These are phyloP conservation scores for Apostasia ramifera DNA, from an alignment of 106 monocot species.

Conservation along the genomic window DNA sequence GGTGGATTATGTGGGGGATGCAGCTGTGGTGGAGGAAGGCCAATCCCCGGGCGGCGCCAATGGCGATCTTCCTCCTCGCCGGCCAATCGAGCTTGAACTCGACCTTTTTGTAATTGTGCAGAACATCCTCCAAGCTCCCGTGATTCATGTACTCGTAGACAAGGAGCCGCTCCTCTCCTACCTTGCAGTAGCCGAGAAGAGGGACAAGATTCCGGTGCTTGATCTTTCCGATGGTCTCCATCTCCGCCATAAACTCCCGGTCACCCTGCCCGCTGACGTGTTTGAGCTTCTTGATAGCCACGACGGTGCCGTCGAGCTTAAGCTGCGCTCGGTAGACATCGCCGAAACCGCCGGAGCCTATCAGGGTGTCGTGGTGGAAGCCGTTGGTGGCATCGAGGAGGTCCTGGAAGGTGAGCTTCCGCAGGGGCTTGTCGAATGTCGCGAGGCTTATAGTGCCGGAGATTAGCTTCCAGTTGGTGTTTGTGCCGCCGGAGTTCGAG, in stretches of 20 bases:
- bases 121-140: constrained; percentile 82
- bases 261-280: constrained; percentile 86
- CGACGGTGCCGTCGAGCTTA: constrained; percentile 55
- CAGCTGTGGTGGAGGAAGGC: constrained; percentile 93
- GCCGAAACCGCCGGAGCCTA: constrained; percentile 83
- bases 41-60: constrained; percentile 72
- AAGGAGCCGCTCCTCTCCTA: constrained; percentile 70
- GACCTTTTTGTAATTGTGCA: constrained; percentile 41
- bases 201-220: constrained; percentile 89
- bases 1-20: constrained; percentile 94
- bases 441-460: constrained; percentile 52
- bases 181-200: constrained; percentile 79
- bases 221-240: constrained; percentile 92
- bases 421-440: constrained; percentile 60
- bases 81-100: constrained; percentile 62
- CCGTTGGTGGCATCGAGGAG: constrained; percentile 75
- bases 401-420: constrained; percentile 57
- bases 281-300: constrained; percentile 83
- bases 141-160: constrained; percentile 88
- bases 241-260: constrained; percentile 86
- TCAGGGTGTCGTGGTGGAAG: constrained; percentile 53
- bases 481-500: constrained; percentile 27
- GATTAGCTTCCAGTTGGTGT: constrained; percentile 39
- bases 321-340: constrained; percentile 86
- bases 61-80: constrained; percentile 59